A percentile compares a stretch with the other conserved stretches of the same genome.
These are phyloP conservation scores for Carex scoparia DNA, from an alignment of 176 grass and related monocot species.

Conservation along the genomic window DNA sequence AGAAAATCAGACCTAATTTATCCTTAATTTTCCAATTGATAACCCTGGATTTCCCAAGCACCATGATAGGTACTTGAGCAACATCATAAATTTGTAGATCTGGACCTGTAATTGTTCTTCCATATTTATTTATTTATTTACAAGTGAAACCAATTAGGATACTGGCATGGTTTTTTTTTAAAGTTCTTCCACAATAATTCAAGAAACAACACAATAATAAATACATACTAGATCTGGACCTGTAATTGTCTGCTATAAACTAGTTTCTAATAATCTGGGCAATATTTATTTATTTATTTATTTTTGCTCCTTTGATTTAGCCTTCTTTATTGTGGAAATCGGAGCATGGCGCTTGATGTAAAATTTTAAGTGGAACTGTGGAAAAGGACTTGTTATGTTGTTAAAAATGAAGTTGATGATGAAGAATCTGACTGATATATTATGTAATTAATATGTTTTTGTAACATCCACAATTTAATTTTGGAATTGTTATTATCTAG, in stretches of 20 bases:
- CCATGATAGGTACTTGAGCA: neutral
- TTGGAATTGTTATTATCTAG: too few relatives aligned
- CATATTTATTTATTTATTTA: neutral
- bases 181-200: slow-evolving; percentile 5
- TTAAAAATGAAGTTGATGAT: too few relatives aligned
- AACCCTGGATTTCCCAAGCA: neutral
- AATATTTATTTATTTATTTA: neutral
- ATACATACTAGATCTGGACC: neutral
- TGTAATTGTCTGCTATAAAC: neutral
- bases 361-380: neutral
- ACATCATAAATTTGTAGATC: neutral
- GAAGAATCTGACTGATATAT: too few relatives aligned
- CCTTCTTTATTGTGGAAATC: neutral
- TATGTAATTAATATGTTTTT: too few relatives aligned
- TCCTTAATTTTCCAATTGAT: neutral
- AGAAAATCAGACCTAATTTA: neutral
- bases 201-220: neutral
- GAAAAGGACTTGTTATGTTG: neutral
- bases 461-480: too few relatives aligned
- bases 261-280: neutral
- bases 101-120: neutral
- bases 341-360: neutral
- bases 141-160: neutral
- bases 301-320: neutral
- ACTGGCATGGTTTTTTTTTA: slow-evolving; percentile 19